phyloP scores from a whole-genome alignment of 768 basidiomycete species.

The Podaxis sp. region DNA sequence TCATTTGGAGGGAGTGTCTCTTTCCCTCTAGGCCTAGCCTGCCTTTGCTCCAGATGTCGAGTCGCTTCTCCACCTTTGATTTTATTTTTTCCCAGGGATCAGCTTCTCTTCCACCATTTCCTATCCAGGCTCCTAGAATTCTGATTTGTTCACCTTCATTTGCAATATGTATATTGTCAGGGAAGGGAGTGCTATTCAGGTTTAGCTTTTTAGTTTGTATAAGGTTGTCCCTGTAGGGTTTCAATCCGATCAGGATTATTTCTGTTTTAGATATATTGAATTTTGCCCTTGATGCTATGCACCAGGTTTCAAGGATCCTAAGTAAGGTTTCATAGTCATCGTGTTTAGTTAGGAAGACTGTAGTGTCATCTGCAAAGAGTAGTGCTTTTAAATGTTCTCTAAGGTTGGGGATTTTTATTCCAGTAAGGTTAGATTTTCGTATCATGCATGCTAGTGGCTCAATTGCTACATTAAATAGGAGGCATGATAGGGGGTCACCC shows the following conservation, averaged over 20 bases:
- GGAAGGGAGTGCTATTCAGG: no score
- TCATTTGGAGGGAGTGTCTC: no score
- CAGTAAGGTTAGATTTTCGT: constrained; percentile 20
- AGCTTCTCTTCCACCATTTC: no score
- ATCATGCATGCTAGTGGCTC: constrained; percentile 36
- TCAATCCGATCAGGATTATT: constrained; percentile 35
- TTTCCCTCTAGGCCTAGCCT: no score
- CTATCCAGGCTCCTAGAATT: no score
- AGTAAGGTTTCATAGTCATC: constrained; percentile 28
- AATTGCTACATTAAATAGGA: constrained; percentile 39
- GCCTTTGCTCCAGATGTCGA: no score
- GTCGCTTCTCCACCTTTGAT: background rate
- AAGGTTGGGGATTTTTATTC: no score
- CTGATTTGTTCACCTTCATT: background rate
- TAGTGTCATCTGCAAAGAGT: constrained; percentile 44
- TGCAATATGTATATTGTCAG: no score
- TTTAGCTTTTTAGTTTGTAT: no score
- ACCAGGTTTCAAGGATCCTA: constrained; percentile 37
- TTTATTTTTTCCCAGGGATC: no score
- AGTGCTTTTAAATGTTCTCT: constrained; percentile 24
- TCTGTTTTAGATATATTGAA: constrained; percentile 43
- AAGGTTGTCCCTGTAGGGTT: constrained; percentile 17
- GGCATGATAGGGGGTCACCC: constrained; percentile 40
- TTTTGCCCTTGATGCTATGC: constrained; percentile 35
- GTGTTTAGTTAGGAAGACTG: constrained; percentile 28